Conservation (phyloP, 1,284 basidiomycete genomes). For the Hymenochaete sp. region DNA sequence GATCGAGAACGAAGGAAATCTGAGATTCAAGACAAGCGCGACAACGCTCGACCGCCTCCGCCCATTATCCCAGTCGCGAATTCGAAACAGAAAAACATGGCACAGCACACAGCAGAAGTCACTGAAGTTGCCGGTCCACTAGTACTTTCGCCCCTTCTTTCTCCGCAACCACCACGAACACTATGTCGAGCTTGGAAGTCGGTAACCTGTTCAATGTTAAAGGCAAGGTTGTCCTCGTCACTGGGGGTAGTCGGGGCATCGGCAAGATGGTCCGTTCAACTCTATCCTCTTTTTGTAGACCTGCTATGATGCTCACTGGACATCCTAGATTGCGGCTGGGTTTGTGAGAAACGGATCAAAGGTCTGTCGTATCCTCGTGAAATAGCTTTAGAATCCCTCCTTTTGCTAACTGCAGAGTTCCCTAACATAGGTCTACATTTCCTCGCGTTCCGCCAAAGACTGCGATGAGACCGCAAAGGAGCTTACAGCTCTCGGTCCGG, state of each 20-base stretch:
- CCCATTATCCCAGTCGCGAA: no score
- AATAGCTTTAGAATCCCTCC: background rate
- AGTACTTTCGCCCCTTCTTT: background rate
- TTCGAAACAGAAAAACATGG: no score
- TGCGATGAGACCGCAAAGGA: constrained; percentile 49
- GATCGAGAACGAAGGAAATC: no score
- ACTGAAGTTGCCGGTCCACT: no score
- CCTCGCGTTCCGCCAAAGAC: constrained; percentile 49
- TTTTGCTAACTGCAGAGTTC: background rate
- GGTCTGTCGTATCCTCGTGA: constrained; percentile 25
- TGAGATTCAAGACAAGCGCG: no score
- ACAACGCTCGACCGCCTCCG: no score
- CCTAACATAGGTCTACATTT: constrained; percentile 52
- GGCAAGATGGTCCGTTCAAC: constrained; percentile 52
- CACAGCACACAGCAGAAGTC: no score
- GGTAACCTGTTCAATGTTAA: constrained; percentile 48
- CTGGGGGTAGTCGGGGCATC: constrained; percentile 65
- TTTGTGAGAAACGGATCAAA: constrained; percentile 60
- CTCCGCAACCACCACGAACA: background rate
- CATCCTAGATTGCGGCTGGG: constrained; percentile 51
- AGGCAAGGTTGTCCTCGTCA: constrained; percentile 56
- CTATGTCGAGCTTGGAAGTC: constrained; percentile 34
- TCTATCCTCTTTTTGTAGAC: no score
- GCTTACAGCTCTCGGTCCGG: constrained; percentile 47
- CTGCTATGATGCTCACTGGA: no score